Base-by-base conservation (phyloP, 78 protist genomes). In the Dictyostelium intermedium region DNA sequence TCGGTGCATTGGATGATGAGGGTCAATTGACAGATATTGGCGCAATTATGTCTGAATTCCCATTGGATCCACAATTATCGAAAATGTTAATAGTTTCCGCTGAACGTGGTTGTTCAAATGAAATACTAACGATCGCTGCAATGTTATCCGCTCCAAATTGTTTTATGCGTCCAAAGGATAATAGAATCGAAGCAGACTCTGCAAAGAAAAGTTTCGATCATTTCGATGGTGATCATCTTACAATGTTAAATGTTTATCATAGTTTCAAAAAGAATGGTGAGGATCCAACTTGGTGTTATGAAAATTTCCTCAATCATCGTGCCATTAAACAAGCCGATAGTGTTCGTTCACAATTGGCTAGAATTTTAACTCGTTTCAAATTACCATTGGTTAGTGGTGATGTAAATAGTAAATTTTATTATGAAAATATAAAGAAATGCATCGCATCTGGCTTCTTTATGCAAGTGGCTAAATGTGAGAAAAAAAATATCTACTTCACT, bases 61-160 rank as follows among this genome's bases (percentile, higher is more conserved):
- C 99, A 20, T 97, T 99, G 63, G 99, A 99, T 79, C 99, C 99
- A 39, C 99, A 98, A 95, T 85, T 99, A 41, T 69, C 99, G 6
- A 99, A 98, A 91, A 95, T 97, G 98, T 83, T 98, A 25, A 70
- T 98, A 0, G 91, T 93, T 3, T 25, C 93, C 5, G 70, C 98
- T 1, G 60, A 86, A 50, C 37, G 70, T 86, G 72, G 92, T 50
- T 99, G 99, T 83, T 93, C 98, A 23, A 96, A 98, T 74, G 99
- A 99, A 92, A 91, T 97, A 0, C 96, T 99, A 60, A 77, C 98
- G 10, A 94, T 99, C 16, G 97, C 95, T 0, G 98, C 99, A 7
- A 96, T 99, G 98, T 96, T 99, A 18, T 96, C 99, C 1, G 98
- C 96, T 3, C 98, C 98, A 18, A 85, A 87, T 72, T 53, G 80